These are phyloP conservation scores for Dryadomyces quercus-mongolicae DNA, from an alignment of 2,329 filamentous ascomycete species.

Conservation along the genomic window DNA sequence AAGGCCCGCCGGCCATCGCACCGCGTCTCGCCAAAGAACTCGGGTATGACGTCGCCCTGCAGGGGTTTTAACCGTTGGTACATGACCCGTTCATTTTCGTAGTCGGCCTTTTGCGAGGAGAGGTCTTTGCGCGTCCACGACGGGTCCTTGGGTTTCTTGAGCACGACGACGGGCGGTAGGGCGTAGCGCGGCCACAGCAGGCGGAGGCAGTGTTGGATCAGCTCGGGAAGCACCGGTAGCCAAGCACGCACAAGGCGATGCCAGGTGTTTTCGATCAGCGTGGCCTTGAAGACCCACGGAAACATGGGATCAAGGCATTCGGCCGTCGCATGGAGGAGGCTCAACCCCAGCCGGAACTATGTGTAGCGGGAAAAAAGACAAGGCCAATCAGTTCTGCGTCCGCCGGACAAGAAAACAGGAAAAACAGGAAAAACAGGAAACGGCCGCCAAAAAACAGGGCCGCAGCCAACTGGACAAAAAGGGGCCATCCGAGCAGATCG, in stretches of 20 bases:
- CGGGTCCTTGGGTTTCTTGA: slow-evolving; percentile 2
- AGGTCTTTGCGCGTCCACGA: background rate
- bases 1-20: background rate
- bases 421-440: background rate
- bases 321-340: background rate
- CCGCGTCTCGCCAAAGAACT: slow-evolving; percentile 4
- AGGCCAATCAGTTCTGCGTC: too few species aligned
- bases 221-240: background rate
- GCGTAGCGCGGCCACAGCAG: slow-evolving; percentile 1
- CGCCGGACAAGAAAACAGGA: background rate
- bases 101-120: background rate
- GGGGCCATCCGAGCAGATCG: too few species aligned
- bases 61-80: background rate
- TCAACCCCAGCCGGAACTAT: background rate
- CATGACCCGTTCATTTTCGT: slow-evolving; percentile 2
- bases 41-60: slow-evolving; percentile 2
- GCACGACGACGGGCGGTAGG: slow-evolving; percentile 2
- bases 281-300: background rate
- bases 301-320: background rate
- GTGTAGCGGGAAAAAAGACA: too few species aligned
- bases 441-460: background rate
- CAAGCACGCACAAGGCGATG: background rate
- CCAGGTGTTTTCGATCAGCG: background rate
- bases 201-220: background rate
- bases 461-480: too few species aligned